phyloP scores from a whole-genome alignment of 1,284 basidiomycete genomes.

The Rhizopogon parksii region DNA sequence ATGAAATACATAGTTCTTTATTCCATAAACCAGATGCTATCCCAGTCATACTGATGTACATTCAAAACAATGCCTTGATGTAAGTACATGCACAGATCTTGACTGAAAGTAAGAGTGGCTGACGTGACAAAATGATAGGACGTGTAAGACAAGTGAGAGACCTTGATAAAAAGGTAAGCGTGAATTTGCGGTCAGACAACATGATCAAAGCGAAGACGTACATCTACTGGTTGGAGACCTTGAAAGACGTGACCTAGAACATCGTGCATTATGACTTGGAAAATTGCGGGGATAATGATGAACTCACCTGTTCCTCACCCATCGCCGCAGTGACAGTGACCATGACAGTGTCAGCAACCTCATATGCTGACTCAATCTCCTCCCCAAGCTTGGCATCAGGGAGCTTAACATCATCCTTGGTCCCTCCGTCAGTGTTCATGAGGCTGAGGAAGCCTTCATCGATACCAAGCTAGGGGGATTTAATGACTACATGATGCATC shows the following conservation, averaged over 20 bases:
- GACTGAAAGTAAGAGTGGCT: slow-evolving; percentile 3
- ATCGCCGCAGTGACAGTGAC: slow-evolving; percentile 91
- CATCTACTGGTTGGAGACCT: background rate
- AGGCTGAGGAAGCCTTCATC: slow-evolving; percentile 94
- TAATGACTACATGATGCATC: slow-evolving; percentile 2
- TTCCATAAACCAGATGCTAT: background rate
- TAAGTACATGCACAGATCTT: slow-evolving; percentile 2
- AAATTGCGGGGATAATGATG: slow-evolving; percentile 10
- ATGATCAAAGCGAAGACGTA: background rate
- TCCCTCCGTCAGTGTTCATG: slow-evolving; percentile 75
- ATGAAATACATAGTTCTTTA: slow-evolving; percentile 4
- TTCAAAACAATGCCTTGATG: slow-evolving; percentile 2
- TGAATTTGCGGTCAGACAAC: background rate
- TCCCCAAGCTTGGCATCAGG: slow-evolving; percentile 84
- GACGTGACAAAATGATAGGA: slow-evolving; percentile 1
- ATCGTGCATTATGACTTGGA: background rate
- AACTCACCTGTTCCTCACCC: slow-evolving; percentile 74
- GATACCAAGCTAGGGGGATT: slow-evolving; percentile 60
- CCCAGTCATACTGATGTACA: slow-evolving; percentile 3
- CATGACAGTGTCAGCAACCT: slow-evolving; percentile 82
- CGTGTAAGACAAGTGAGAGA: background rate
- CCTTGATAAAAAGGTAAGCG: background rate
- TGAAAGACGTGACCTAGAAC: background rate
- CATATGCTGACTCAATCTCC: slow-evolving; percentile 70
- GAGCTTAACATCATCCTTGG: slow-evolving; percentile 95